These are phyloP conservation scores for Brassica hybrid DNA, from an alignment of 441 rosid species.

Conservation along the genomic window DNA sequence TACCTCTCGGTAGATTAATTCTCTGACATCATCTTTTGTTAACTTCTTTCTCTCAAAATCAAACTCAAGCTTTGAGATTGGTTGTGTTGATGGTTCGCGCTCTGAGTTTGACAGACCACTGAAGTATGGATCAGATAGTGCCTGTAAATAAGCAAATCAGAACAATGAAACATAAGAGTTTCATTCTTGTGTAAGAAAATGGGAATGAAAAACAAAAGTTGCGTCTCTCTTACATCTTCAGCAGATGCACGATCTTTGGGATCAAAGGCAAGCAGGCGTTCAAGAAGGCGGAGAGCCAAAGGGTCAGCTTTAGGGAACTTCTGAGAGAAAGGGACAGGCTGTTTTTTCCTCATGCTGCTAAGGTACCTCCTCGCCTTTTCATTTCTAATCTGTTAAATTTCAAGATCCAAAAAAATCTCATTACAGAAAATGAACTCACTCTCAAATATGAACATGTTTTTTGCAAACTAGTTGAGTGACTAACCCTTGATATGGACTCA, in stretches of 20 bases:
- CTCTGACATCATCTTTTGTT: slow-evolving; percentile 1
- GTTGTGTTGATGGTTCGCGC: not conserved
- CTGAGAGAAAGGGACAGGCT: slow-evolving; percentile 74
- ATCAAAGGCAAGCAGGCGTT: slow-evolving; percentile 93
- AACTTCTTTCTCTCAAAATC: slow-evolving; percentile 5
- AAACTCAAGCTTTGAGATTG: slow-evolving; percentile 6
- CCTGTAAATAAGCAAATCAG: not conserved
- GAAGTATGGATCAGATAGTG: slow-evolving; percentile 6
- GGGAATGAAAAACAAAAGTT: not conserved
- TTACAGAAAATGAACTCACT: not conserved
- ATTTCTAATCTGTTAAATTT: slow-evolving; percentile 75
- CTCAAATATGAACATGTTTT: not conserved
- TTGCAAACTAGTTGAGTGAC: slow-evolving; percentile 30
- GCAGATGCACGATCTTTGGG: slow-evolving; percentile 98
- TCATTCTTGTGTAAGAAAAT: not conserved
- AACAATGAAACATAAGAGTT: not conserved
- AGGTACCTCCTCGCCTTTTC: slow-evolving; percentile 99
- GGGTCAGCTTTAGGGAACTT: slow-evolving; percentile 92
- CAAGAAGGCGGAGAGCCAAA: slow-evolving; percentile 76
- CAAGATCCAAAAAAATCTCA: not conserved
- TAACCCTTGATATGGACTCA: slow-evolving; percentile 83
- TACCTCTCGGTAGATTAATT: not conserved
- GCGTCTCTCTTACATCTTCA: slow-evolving; percentile 54
- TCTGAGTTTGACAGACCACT: slow-evolving; percentile 6
- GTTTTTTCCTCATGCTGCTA: slow-evolving; percentile 92